Evolutionary conservation across 495 filamentous ascomycete species (phyloP), one percentile per base, ranked within the genome.

Genomic region (Aspergillus diversus): DNA sequence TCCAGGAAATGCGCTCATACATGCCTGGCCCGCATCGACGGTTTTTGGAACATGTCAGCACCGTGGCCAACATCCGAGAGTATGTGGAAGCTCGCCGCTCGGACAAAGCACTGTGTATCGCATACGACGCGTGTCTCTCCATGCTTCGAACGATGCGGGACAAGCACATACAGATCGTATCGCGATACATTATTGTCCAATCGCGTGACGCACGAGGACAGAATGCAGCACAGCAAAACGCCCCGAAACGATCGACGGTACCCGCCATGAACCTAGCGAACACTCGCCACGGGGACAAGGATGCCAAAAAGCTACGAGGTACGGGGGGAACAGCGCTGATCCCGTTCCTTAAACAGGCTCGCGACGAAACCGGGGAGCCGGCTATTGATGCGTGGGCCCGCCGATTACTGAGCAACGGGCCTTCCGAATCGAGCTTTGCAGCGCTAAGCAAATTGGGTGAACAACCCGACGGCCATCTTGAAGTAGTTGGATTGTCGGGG

Each of bases 111-210:
- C 82, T 99, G 0, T 84, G 83, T 53, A 79, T 92, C 35, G 92
- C 96, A 6, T 99, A 91, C 74, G 93, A 99, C 68, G 91, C 92
- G 9, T 96, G 92, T 67, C 83, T 98, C 4, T 85, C 91, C 16
- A 97, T 97, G 89, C 84, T 99, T 51, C 87, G 91, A n/a, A 81
- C 83, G 21, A 87, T 99, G 65, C 89, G 95, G 33, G 92, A 96
- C 73, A 97, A 95, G 75, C 95, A 99, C 69, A 94, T 98, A 67
- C 90, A 92, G 72, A 93, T 99, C 66, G 95, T 98, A 3, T 92
- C 92, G 11, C 92, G 96, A 9, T 99, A 98, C 76, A 97, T 99
- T 72, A 89, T 98, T 64, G 70, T 97, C 27, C 76, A 75, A 37
- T 86, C 84, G 0, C 82, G 84, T 7, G 82, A 87, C 57, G 81